Conservation (phyloP, 2,329 filamentous ascomycete species). For the Colletotrichum magnum region DNA sequence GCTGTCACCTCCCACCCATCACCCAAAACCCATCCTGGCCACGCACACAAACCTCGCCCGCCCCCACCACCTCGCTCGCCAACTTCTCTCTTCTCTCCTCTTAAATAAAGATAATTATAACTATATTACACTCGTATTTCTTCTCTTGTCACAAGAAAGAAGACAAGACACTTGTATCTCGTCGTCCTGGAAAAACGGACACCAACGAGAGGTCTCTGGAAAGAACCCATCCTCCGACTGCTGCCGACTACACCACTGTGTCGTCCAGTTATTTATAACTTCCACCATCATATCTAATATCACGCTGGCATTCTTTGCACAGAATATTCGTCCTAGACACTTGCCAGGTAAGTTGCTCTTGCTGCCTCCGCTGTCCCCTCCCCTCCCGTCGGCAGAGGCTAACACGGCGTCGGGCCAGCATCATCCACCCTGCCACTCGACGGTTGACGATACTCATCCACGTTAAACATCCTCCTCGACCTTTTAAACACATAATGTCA, state of each 20-base stretch:
- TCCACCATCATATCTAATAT: not conserved
- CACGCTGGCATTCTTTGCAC: not conserved
- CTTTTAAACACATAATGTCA: not conserved
- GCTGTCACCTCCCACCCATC: not conserved
- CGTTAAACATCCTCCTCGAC: not conserved
- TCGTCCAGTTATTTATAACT: not conserved
- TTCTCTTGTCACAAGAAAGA: not conserved
- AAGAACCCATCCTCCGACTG: not conserved
- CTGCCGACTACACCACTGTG: not conserved
- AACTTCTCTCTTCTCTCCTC: not conserved
- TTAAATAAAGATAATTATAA: not conserved
- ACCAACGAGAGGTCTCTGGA: not conserved
- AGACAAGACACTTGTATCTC: not conserved
- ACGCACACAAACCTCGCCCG: not conserved
- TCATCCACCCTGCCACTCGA: not conserved
- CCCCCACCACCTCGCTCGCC: not conserved
- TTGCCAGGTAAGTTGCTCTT: not conserved
- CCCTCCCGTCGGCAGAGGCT: not conserved
- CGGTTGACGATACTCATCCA: not conserved
- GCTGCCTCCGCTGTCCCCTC: too few relatives aligned
- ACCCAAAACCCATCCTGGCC: not conserved
- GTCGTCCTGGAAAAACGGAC: not conserved
- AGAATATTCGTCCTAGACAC: not conserved
- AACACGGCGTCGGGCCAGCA: not conserved
- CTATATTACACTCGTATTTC: not conserved